Evolutionary conservation across 306 rosid genomes (phyloP).

Genomic region (Cucurbita pepo): DNA sequence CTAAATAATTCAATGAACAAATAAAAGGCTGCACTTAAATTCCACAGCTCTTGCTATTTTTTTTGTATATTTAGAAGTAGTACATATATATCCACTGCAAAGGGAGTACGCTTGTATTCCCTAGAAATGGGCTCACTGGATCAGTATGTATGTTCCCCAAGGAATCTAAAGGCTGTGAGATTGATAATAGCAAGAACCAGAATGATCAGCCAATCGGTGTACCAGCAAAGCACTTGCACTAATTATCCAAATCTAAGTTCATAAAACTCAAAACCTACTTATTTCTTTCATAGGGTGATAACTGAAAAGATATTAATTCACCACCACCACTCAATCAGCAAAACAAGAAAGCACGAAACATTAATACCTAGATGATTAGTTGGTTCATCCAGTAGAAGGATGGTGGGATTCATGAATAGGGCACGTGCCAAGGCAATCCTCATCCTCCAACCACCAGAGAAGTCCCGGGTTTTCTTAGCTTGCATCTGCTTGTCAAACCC

Average conservation of each 20-base stretch:
- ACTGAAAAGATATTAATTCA: background rate
- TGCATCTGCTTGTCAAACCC: constrained; percentile 95
- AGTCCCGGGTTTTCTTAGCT: constrained; percentile 75
- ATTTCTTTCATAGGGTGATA: background rate
- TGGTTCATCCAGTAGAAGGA: constrained; percentile 91
- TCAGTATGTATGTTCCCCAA: background rate
- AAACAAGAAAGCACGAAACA: background rate
- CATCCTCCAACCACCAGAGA: constrained; percentile 99
- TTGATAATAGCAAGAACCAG: background rate
- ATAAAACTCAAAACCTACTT: background rate
- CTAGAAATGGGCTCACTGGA: background rate
- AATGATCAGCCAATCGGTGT: background rate
- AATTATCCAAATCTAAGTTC: background rate
- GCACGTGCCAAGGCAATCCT: constrained; percentile 97
- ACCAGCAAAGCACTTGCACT: background rate
- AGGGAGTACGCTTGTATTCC: background rate
- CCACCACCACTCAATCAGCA: background rate
- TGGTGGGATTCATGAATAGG: constrained; percentile 83
- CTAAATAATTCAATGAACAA: background rate
- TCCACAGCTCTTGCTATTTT: background rate
- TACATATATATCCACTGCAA: background rate
- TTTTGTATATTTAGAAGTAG: background rate
- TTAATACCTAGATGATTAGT: constrained; percentile 81
- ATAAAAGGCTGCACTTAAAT: background rate
- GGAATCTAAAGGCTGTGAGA: background rate